Evolutionary conservation across 2,329 filamentous ascomycete genomes (phyloP), one percentile per base, ranked within the genome.

Genomic region (Knoxdaviesia capensis): DNA sequence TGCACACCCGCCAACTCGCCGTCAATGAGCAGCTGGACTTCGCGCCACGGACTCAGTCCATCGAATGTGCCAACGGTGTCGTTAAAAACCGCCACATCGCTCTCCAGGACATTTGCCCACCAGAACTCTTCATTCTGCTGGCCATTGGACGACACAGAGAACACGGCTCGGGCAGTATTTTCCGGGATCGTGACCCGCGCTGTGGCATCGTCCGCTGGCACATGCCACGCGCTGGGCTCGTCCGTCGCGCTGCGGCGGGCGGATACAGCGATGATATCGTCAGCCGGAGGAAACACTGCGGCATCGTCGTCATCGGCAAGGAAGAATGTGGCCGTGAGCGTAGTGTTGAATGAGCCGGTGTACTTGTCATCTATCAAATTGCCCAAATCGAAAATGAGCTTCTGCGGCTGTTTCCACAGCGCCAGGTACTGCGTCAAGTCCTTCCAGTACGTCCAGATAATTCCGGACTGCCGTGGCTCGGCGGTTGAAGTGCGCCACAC

Each of bases 401-500:
- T 86, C 53, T 87, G 81, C 1, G 71, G 66, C 39, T 66, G 50
- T 47, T 69, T 74, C 71, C 83, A 86, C 8, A 90, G 60, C 4
- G 71, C 64, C 10, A 78, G 59, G 53, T 77, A 87, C 42, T 70
- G 66, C 1, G 78, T 81, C 72, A 86, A 75, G 53, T 92, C 82
- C 56, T 88, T 90, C 43, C 77, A 62, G 53, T 83, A 85, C 1
- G 70, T 75, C 80, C 80, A 88, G 38, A 68, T 61, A 47, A 90
- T 86, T 6, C 82, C 83, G 28, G 66, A 66, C 5, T 60, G 50
- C 0, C 74, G 83, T 1, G 84, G 82, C 59, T 92, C 80, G 4
- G 83, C 80, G 1, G 84, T 92, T 5, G 81, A 86, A 2, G 82
- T 87, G 29, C 83, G 68, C 65, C 80, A 90, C n/a, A 92, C 68